Base-by-base conservation (phyloP, 2,329 filamentous ascomycete species). In the Didymella glomerata region DNA sequence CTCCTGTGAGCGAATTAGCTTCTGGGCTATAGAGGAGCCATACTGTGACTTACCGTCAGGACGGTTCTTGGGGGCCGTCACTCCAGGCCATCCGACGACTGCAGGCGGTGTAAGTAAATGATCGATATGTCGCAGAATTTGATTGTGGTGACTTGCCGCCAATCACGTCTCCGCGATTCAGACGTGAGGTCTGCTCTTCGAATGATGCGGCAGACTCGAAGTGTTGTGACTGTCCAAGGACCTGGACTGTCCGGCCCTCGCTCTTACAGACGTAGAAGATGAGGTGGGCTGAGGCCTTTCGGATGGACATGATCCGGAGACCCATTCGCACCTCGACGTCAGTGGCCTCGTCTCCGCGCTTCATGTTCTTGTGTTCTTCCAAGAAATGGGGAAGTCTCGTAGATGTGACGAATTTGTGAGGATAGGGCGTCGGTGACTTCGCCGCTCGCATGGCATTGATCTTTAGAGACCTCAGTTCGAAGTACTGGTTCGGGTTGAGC, bases 401-500 rank as follows among this genome's bases (percentile, higher is more conserved):
- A 78, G 89, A 91, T 76, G 92, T 88, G 57, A 93, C 84, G 85
- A 97, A 98, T 85, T 90, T 90, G 89, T 99, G 94, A 8, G 95
- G 95, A 80, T 97, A 40, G 1, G 91, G 91, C 74, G 94, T 90
- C 40, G 91, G 90, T 60, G 88, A 81, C 81, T 90, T 88, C 74
- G 86, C 87, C 74, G 89, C 82, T 72, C 89, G 86, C 64, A 94
- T 85, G 71, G 90, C 89, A 78, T 90, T 89, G 82, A 97, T 88
- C 67, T 85, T 86, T 68, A 91, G 87, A 73, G 90, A 96, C 4
- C 54, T 91, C 76, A 98, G 96, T 82, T 99, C 95, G 77, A 97
- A 97, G 84, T 98, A 99, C 89, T 91, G 89, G 76, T 91, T 92
- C 44, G 89, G 88, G 68, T 87, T 91, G 72, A 92, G 76, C 76